Percentiles rank a stretch among this genome's conserved stretches.
Conservation (phyloP, 2,329 filamentous ascomycete genomes). For the Aspergillus terreus region DNA sequence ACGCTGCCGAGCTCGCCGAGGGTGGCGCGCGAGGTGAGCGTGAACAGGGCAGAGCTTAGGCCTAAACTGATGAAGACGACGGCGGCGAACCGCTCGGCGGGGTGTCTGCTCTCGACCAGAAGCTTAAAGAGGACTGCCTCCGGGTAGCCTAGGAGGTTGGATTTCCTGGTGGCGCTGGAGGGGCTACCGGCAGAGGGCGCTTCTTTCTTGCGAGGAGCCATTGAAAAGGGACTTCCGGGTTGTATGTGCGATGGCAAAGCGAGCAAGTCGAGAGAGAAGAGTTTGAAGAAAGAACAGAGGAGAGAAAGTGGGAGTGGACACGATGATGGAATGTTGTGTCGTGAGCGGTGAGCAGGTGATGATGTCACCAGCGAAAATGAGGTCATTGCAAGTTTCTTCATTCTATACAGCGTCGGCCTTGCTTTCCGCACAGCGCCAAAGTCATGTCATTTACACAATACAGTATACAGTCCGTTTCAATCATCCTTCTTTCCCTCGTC, state of each 20-base stretch:
- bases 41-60: conserved; percentile 63
- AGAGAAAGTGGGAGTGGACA: conserved; percentile 3
- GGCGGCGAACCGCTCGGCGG: conserved; percentile 42
- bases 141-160: no score
- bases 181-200: no score
- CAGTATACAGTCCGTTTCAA: conserved; percentile 7
- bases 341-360: conserved; percentile 31
- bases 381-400: neutral
- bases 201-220: conserved; percentile 19
- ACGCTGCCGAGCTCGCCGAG: conserved; percentile 64
- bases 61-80: conserved; percentile 54
- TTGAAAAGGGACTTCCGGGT: conserved; percentile 1
- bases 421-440: neutral
- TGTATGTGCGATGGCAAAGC: neutral
- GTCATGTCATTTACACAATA: conserved; percentile 3
- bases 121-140: no score
- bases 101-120: conserved; percentile 24
- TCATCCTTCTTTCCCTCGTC: conserved; percentile 15
- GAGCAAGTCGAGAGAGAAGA: neutral
- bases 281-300: neutral
- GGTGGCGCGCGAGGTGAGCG: conserved; percentile 57
- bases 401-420: neutral
- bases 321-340: conserved; percentile 6
- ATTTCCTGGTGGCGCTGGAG: no score
- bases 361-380: conserved; percentile 27